These are phyloP conservation scores for Chaetomiaceae sp. DNA, from an alignment of 2,329 filamentous ascomycete genomes.

Conservation along the genomic window DNA sequence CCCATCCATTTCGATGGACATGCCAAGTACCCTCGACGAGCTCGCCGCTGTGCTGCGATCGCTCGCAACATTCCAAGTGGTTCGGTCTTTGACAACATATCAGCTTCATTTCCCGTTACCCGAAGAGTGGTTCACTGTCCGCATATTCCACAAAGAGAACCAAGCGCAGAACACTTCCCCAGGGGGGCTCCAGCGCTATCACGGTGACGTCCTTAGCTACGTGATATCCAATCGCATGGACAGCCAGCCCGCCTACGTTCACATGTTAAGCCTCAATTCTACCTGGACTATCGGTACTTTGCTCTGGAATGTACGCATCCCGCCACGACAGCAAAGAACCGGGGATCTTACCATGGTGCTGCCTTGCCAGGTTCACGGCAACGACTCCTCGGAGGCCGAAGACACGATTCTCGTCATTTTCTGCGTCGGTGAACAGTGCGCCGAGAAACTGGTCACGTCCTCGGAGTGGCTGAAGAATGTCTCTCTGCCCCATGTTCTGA, in stretches of 20 bases:
- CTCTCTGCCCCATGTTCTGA: constrained; percentile 13
- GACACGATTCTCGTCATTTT: constrained; percentile 19
- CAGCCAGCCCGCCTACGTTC: constrained; percentile 6
- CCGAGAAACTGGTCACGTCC: constrained; percentile 5
- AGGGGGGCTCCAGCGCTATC: neutral
- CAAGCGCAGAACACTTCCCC: neutral
- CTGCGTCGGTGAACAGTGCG: constrained; percentile 13
- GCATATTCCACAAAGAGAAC: constrained; percentile 14
- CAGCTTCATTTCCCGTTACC: constrained; percentile 12
- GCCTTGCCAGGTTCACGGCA: constrained; percentile 5
- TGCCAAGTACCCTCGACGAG: neutral
- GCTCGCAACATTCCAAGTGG: constrained; percentile 1
- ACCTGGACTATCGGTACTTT: constrained; percentile 17
- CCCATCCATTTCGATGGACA: neutral
- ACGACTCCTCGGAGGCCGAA: constrained; percentile 4
- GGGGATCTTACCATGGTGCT: constrained; percentile 13
- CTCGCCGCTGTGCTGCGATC: constrained; percentile 4
- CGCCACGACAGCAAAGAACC: constrained; percentile 4
- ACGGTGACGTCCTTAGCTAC: constrained; percentile 15
- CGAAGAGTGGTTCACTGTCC: constrained; percentile 18
- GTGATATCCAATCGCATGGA: constrained; percentile 10
- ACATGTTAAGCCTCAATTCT: constrained; percentile 22
- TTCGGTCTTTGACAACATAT: constrained; percentile 11
- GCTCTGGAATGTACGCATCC: constrained; percentile 18
- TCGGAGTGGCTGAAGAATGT: constrained; percentile 16